phyloP scores from a whole-genome alignment of 805 yeast species.

The Saturnispora ahearnii region DNA sequence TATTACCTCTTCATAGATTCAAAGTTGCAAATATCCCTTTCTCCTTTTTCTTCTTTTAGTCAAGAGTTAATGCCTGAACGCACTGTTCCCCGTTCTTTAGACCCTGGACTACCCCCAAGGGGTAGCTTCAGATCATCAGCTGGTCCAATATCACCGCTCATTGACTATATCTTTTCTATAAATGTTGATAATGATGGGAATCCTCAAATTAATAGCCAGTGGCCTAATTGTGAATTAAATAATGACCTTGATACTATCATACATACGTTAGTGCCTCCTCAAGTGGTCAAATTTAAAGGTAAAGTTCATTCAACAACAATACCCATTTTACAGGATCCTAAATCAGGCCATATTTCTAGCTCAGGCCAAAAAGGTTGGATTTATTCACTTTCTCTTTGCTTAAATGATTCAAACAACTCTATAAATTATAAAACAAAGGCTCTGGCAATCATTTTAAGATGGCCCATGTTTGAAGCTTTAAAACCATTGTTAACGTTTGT shows the following conservation, averaged over 20 bases:
- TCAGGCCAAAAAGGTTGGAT: neutral
- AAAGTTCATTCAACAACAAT: neutral
- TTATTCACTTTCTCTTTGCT: conserved; percentile 11
- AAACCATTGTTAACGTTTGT: conserved; percentile 40
- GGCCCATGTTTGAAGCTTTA: conserved; percentile 38
- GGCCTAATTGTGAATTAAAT: neutral
- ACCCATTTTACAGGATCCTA: neutral
- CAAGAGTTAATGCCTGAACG: neutral
- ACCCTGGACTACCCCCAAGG: neutral
- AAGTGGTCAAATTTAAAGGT: neutral
- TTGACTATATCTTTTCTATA: neutral
- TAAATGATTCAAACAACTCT: conserved; percentile 26
- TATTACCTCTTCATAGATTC: too few relatives aligned
- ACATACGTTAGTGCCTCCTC: neutral
- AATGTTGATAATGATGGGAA: neutral
- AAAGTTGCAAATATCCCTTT: too few relatives aligned
- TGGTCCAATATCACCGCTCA: neutral
- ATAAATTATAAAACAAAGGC: conserved; percentile 29
- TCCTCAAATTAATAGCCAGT: neutral
- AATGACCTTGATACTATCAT: neutral
- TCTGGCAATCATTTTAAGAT: conserved; percentile 36
- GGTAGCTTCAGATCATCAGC: neutral
- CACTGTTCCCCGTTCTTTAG: neutral
- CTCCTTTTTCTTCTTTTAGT: neutral
- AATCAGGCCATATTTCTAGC: neutral